phyloP scores from a whole-genome alignment of 192 early-diverging fungal genomes.

The Obelidium mucronatum region DNA sequence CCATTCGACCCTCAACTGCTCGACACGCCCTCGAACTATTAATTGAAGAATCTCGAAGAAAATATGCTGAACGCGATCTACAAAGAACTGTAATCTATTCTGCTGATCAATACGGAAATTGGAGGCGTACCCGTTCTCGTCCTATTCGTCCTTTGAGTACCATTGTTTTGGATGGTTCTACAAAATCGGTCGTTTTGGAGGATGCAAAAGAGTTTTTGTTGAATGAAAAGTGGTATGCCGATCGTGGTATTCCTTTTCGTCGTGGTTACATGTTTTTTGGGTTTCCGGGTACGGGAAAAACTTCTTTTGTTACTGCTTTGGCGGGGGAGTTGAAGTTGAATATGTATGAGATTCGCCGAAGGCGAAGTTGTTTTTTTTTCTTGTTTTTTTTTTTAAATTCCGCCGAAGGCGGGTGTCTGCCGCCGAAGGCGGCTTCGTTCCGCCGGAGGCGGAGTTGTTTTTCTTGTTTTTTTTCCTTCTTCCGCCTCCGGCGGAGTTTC shows the following conservation, averaged over 20 bases:
- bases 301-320: conserved; percentile 68
- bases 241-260: conserved; percentile 69
- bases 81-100: conserved; percentile 69
- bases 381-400: too few relatives aligned
- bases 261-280: conserved; percentile 74
- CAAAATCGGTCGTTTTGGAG: conserved; percentile 34
- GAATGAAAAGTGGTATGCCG: conserved; percentile 56
- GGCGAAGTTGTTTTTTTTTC: too few relatives aligned
- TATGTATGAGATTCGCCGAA: conserved; percentile 65
- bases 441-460: background rate
- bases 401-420: too few relatives aligned
- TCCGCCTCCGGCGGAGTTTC: too few relatives aligned
- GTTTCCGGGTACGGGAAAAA: conserved; percentile 76
- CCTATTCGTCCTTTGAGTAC: conserved; percentile 55
- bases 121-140: conserved; percentile 60
- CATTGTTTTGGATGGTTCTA: conserved; percentile 49
- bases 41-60: conserved; percentile 60
- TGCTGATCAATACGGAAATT: conserved; percentile 74
- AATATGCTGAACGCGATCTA: conserved; percentile 65
- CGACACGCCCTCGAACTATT: conserved; percentile 57
- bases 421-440: too few relatives aligned
- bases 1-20: conserved; percentile 9
- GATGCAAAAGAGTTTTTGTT: conserved; percentile 54
- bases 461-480: background rate
- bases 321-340: conserved; percentile 78